Conservation (phyloP, 345 rosid genomes). For the rapeseed (Brassica napus) region DNA sequence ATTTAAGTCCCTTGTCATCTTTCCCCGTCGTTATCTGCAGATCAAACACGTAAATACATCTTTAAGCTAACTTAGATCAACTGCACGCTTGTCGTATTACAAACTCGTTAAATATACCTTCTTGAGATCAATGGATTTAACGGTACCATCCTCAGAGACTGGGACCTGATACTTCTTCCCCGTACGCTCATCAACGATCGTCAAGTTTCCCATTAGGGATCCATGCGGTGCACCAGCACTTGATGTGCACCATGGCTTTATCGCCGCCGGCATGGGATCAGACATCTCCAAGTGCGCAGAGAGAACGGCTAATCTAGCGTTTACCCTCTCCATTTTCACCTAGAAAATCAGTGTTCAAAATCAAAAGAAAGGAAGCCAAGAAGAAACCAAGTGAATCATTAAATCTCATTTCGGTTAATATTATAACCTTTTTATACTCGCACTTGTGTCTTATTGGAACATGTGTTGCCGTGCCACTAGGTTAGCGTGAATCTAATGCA, state of each 20-base stretch:
- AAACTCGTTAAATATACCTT: conserved; percentile 47
- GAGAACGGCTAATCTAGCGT: conserved; percentile 66
- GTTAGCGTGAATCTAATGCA: background rate
- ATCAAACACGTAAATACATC: background rate
- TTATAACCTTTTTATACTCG: background rate
- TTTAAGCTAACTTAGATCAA: background rate
- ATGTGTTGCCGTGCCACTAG: background rate
- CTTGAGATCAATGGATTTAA: conserved; percentile 72
- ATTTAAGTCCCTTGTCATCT: conserved; percentile 73
- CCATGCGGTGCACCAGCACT: conserved; percentile 40
- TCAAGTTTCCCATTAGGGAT: conserved; percentile 53
- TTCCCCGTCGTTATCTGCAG: conserved; percentile 67
- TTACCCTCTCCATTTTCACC: conserved; percentile 28
- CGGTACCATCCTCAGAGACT: conserved; percentile 65
- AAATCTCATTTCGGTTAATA: background rate
- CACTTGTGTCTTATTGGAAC: background rate
- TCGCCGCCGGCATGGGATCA: conserved; percentile 6
- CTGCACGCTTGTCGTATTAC: background rate
- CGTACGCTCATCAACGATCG: conserved; percentile 71
- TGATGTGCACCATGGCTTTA: conserved; percentile 56
- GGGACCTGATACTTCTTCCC: conserved; percentile 61
- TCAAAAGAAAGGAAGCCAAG: background rate
- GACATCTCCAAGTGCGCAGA: conserved; percentile 55
- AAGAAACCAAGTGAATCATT: conserved; percentile 1
- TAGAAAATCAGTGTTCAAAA: background rate